Evolutionary conservation across 2,329 filamentous ascomycete genomes (phyloP), one percentile per base, ranked within the genome.

Genomic region (Clarireedia homoeocarpa): DNA sequence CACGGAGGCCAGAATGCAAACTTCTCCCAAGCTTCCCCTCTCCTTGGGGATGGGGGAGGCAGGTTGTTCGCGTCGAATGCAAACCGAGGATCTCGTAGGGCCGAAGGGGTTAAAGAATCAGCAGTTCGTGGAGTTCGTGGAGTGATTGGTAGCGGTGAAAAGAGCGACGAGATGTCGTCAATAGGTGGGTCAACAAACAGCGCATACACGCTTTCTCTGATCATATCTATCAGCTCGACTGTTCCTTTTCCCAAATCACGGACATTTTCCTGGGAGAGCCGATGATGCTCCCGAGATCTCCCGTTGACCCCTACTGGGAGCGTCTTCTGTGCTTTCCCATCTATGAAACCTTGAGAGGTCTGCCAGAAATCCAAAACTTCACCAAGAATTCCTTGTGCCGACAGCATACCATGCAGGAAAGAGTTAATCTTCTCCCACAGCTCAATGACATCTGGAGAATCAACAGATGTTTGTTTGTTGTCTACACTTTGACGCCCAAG

Each of bases 361-460:
- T 95, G 89, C 90, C 92, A 96, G 70, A 96, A 97, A 61, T 95
- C 91, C 17, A 95, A 73, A 1, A 97, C 81, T 70, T 99, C 94
- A 0, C 90, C 91, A 5, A 99, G 75, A 15, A 97, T 78, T 4
- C 94, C 94, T 60, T 85, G 84, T 6, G 84, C 73, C 0, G 90
- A 91, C 0, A 99, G 75, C 40, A 99, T 77, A 44, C 80, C 82
- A 9, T 75, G 84, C 58, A 97, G 70, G 60, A 90, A 94, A 0
- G 80, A 75, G 58, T 89, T 76, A 61, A 95, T 84, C 69, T 91
- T 89, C 66, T 96, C 91, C 94, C 94, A 99, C 58, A 97, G 80
- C 63, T 96, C 91, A 61, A 95, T 80, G 14, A 96, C 80, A 48
- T 92, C 86, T 2, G 85, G 74, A 0, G 85, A 83, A 69, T 99